These are phyloP conservation scores for Acidiella bohemica DNA, from an alignment of 495 filamentous ascomycete species.

Conservation along the genomic window DNA sequence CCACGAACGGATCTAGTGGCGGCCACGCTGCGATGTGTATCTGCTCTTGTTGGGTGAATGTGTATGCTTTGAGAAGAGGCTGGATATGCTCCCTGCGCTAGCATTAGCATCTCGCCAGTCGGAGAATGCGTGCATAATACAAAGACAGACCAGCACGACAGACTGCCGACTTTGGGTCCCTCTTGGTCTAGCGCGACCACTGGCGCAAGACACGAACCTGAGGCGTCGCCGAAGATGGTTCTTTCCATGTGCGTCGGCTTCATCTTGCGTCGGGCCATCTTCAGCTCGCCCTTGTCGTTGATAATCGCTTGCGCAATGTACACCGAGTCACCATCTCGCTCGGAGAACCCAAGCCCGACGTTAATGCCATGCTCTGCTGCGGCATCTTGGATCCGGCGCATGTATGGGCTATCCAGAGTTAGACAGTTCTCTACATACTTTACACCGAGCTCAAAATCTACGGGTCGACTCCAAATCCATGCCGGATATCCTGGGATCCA, in stretches of 20 bases:
- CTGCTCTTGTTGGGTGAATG: conserved; percentile 35
- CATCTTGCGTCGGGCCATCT: conserved; percentile 38
- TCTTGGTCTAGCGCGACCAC: conserved; percentile 35
- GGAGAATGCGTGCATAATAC: not conserved
- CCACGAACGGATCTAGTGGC: conserved; percentile 6
- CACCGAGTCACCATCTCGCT: conserved; percentile 34
- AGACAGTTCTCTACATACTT: conserved; percentile 42
- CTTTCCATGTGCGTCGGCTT: conserved; percentile 53
- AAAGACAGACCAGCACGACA: conserved; percentile 30
- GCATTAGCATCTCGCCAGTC: not conserved
- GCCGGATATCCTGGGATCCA: conserved; percentile 44
- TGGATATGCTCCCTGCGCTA: conserved; percentile 39
- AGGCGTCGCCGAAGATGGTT: conserved; percentile 45
- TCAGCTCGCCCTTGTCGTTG: conserved; percentile 32
- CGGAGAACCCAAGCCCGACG: conserved; percentile 43
- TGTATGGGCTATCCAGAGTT: conserved; percentile 32
- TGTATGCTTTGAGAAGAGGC: conserved; percentile 47
- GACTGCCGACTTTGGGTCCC: conserved; percentile 28
- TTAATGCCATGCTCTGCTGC: conserved; percentile 34
- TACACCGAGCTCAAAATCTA: conserved; percentile 31
- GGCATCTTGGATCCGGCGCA: conserved; percentile 31
- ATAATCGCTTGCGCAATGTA: conserved; percentile 48
- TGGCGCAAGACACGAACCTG: conserved; percentile 30
- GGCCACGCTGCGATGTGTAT: conserved; percentile 53
- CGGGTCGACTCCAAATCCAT: conserved; percentile 16